Conservation (phyloP, 2,329 filamentous ascomycete genomes). For the Nannizzia gypsea region DNA sequence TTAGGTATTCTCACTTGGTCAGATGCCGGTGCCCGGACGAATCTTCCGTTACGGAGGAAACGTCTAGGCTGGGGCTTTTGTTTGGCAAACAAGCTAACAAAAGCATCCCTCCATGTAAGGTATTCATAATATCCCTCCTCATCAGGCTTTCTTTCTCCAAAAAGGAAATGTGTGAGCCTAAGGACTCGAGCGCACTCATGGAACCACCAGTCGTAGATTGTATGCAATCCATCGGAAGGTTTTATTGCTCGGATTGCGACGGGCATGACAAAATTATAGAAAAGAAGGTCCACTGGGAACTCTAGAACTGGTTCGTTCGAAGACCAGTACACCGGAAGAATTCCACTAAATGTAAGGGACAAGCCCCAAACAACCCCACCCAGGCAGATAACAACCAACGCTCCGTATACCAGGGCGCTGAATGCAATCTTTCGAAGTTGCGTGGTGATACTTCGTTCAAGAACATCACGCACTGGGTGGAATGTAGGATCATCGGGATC, state of each 20-base stretch:
- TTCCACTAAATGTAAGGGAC: conserved; percentile 50
- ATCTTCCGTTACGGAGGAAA: conserved; percentile 62
- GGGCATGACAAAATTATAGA: conserved; percentile 95
- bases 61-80: conserved; percentile 14
- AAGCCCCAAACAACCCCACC: conserved; percentile 95
- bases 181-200: conserved; percentile 67
- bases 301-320: conserved; percentile 86
- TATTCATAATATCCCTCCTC: conserved; percentile 58
- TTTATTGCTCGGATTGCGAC: conserved; percentile 72
- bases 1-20: conserved; percentile 93
- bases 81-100: conserved; percentile 28
- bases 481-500: conserved; percentile 98
- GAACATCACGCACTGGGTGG: conserved; percentile 89
- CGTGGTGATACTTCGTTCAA: conserved; percentile 82
- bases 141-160: conserved; percentile 66
- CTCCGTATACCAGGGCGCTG: conserved; percentile 89
- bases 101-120: conserved; percentile 41
- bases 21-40: conserved; percentile 84
- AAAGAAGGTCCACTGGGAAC: conserved; percentile 84
- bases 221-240: conserved; percentile 70
- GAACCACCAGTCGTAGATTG: conserved; percentile 95
- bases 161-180: conserved; percentile 82
- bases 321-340: conserved; percentile 87
- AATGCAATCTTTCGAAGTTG: conserved; percentile 94
- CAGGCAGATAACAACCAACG: conserved; percentile 80